Base-by-base conservation (phyloP, 306 rosid species). In the Cucurbita ficifolia region DNA sequence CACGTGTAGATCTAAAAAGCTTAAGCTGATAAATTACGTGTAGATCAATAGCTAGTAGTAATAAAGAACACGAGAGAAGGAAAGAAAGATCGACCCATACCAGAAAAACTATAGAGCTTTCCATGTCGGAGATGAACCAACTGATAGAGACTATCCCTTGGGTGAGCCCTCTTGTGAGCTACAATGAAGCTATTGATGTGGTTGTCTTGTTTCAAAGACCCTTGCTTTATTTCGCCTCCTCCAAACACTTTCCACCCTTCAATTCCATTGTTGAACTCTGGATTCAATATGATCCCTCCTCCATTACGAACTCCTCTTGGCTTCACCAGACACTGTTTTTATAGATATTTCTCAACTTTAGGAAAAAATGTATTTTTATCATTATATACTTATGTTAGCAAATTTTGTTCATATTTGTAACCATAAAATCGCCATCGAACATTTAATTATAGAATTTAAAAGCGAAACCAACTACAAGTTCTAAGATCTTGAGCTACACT, bases 221-320 rank as follows among this genome's bases (percentile, higher is more conserved):
- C 50, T 77, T 79, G 84, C 71, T 81, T 81, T 5, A 90, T 76
- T n/a, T 76, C 57, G 60, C 87, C 96, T n/a, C 79, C 77, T 76
- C 96, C 91, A 77, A 78, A 79, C 5, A 77, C 82, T 50, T 42
- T 76, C 96, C 96, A 89, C n/a, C 92, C 87, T 22, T 87, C 76
- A 61, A 76, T 74, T 70, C 79, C 79, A 49, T 87, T 42, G 19
- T 87, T 85, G 73, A 89, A 86, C 62, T 79, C 87, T 73, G 98
- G 90, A 58, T 92, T 92, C 19, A 83, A 84, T 70, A 92, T 83
- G 21, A 90, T 76, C 52, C 98, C 98, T 39, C 98, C 98, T 76
- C 88, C 89, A 79, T 88, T 81, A 16, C 78, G 83, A 78, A 87
- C 83, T 68, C 54, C 81, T 4, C 69, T 38, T 24, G 98, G 89